Evolutionary conservation across 352 stramenopile species (phyloP).

Genomic region (Thraustochytrium sp.): DNA sequence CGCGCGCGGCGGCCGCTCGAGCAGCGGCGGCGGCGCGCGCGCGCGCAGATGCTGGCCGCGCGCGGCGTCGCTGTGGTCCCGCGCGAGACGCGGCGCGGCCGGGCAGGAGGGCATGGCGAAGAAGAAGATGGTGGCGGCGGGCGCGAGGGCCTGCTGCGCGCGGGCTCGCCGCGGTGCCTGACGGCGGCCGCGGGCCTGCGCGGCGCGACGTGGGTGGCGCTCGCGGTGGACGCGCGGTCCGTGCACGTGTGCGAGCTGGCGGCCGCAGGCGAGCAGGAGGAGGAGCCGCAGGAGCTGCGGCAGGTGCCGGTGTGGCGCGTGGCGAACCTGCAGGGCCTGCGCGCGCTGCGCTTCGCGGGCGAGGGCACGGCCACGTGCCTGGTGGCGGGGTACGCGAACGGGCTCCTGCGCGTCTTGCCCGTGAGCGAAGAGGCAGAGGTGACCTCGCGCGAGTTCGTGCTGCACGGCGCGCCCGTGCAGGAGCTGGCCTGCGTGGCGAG

Average conservation of each 20-base stretch:
- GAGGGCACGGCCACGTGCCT: background rate
- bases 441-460: background rate
- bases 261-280: background rate
- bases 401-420: background rate
- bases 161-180: background rate
- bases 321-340: conserved; percentile 25
- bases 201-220: background rate
- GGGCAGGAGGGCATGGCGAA: no score
- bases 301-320: background rate
- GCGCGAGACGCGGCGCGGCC: no score
- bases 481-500: background rate
- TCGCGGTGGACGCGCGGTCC: background rate
- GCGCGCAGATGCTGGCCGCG: no score
- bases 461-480: conserved; percentile 5
- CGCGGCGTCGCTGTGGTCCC: no score
- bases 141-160: background rate
- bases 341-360: background rate
- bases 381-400: conserved; percentile 10
- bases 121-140: background rate
- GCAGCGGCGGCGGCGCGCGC: no score
- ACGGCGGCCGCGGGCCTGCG: background rate
- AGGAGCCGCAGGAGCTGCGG: no score
- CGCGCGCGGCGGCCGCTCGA: no score
- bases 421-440: background rate
- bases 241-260: background rate